phyloP scores from a whole-genome alignment of 2,329 filamentous ascomycete species.

The Colletotrichum sp. region DNA sequence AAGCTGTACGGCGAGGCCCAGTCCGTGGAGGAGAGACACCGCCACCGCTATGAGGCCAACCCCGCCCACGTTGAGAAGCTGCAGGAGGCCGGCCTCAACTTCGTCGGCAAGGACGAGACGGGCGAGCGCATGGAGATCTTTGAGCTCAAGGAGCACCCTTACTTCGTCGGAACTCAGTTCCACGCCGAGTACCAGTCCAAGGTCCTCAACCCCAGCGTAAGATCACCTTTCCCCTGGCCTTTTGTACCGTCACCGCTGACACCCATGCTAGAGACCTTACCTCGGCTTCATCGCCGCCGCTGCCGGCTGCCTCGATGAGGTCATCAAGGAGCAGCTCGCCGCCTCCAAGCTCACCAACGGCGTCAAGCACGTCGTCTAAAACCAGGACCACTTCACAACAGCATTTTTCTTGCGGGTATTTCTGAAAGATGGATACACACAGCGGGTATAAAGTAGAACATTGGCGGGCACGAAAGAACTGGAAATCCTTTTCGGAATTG shows the following conservation, averaged over 20 bases:
- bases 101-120: slow-evolving; percentile 80
- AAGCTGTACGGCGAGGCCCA: slow-evolving; percentile 70
- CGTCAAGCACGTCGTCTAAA: slow-evolving; percentile 15
- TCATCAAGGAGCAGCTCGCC: slow-evolving; percentile 32
- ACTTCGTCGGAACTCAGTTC: slow-evolving; percentile 84
- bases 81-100: slow-evolving; percentile 71
- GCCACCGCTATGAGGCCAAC: slow-evolving; percentile 92
- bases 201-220: slow-evolving; percentile 69
- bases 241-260: slow-evolving; percentile 60
- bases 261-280: slow-evolving; percentile 56
- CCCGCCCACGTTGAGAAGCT: slow-evolving; percentile 75
- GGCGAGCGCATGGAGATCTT: slow-evolving; percentile 84
- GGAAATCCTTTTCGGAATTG: not conserved
- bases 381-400: not conserved
- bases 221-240: slow-evolving; percentile 40
- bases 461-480: not conserved
- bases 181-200: slow-evolving; percentile 86
- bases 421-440: not conserved
- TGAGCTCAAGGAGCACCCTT: slow-evolving; percentile 83
- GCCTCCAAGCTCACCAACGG: slow-evolving; percentile 11
- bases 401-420: not conserved
- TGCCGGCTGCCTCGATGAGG: slow-evolving; percentile 65
- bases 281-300: slow-evolving; percentile 85
- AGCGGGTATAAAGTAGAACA: not conserved
- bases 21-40: slow-evolving; percentile 74